Base-by-base conservation (phyloP, 176 grass and related monocot genomes). In the Echinochloa phyllopogon region DNA sequence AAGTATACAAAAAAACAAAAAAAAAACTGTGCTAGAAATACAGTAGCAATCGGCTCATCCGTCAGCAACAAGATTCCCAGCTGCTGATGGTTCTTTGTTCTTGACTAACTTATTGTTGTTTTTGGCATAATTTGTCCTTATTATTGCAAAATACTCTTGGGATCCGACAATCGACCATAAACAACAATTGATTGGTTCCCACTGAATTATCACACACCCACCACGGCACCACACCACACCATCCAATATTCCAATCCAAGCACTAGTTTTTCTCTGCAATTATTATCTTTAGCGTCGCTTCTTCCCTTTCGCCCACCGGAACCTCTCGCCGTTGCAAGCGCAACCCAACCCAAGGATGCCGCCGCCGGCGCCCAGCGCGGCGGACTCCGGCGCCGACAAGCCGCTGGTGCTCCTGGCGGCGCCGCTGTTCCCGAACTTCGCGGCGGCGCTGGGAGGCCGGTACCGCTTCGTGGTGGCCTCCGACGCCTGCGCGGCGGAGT, bases 401-500 rank as follows among this genome's bases (percentile, higher is more conserved):
- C 87, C 69, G 69, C 29, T 85, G 76, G 87, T 89, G 49, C 69
- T 89, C 49, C 68, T 89, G 40, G 0, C 21, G 50, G 60, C 18
- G 69, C 21, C 69, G 29, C 41, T 66, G 0, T 58, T 36, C 21
- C 69, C 82, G 2, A 41, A 17, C 10, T 50, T 84, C 13, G 76
- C 69, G 0, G 61, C 76, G 0, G 82, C 16, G 82, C 61, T 89
- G 17, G 75, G 52, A 3, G 57, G 59, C 10, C 87, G 29, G 25
- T 89, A 68, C 82, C 29, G 51, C 5, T 52, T 85, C 61, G 76
- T 21, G 2, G 1, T 44, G 5, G 50, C 60, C 3, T 61, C 6
- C 16, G 82, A 85, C 41, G 70, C 87, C 8, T 82, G 75, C 52
- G 41, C 21, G 11, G 33, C 3, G 0, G 2, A 15, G 4, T 2